phyloP scores from a whole-genome alignment of 495 filamentous ascomycete species.

The Penicillium cosmopolitanum region DNA sequence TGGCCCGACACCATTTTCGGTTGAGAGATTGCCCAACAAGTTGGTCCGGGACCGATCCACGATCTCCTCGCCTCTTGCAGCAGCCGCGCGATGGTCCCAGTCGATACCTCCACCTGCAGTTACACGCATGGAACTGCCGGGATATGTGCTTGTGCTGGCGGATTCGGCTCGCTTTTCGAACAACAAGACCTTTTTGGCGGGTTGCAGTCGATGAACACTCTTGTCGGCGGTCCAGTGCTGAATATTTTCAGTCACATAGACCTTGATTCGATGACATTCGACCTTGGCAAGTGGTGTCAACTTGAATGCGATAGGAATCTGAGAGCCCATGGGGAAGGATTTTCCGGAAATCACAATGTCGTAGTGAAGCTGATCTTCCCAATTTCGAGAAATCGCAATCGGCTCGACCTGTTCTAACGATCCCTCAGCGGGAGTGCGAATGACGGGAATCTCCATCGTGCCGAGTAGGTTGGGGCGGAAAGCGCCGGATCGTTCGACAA shows the following conservation, averaged over 20 bases:
- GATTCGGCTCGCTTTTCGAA: conserved; percentile 91
- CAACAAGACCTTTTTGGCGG: conserved; percentile 79
- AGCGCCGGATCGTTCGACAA: conserved; percentile 85
- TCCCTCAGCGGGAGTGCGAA: conserved; percentile 86
- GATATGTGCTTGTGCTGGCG: conserved; percentile 74
- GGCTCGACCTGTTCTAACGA: conserved; percentile 94
- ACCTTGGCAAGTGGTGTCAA: conserved; percentile 95
- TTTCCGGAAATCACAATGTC: conserved; percentile 99
- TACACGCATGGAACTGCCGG: conserved; percentile 77
- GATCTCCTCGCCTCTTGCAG: conserved; percentile 61
- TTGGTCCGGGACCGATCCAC: conserved; percentile 63
- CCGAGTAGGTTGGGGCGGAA: conserved; percentile 92
- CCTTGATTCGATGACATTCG: conserved; percentile 93
- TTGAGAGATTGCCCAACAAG: conserved; percentile 76
- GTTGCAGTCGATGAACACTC: conserved; percentile 84
- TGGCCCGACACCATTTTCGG: conserved; percentile 71
- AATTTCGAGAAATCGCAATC: conserved; percentile 94
- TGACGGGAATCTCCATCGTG: conserved; percentile 79
- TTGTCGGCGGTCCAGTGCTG: conserved; percentile 92
- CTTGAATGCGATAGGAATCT: conserved; percentile 97
- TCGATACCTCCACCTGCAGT: conserved; percentile 79
- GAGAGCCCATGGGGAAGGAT: conserved; percentile 90
- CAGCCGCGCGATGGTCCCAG: conserved; percentile 62
- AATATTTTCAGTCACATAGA: conserved; percentile 90
- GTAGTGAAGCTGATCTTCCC: conserved; percentile 98